Evolutionary conservation across 2,329 filamentous ascomycete species (phyloP).

Genomic region (Coleophoma eucalyptorum): DNA sequence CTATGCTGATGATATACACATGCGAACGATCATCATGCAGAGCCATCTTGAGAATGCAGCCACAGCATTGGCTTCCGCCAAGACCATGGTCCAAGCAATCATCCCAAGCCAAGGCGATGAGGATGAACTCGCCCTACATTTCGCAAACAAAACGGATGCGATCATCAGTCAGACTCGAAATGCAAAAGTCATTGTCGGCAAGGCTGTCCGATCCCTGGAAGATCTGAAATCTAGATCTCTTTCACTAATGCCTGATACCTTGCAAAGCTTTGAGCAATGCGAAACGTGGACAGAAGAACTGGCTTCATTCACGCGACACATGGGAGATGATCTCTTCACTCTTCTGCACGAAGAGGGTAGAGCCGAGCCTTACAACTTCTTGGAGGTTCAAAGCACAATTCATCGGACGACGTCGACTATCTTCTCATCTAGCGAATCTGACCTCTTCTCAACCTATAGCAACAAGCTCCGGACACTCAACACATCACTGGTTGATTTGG

Average conservation of each 20-base stretch:
- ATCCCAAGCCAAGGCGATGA: constrained; percentile 56
- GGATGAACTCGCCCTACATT: constrained; percentile 63
- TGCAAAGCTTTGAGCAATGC: constrained; percentile 65
- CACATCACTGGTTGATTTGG: constrained; percentile 64
- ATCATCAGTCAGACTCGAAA: constrained; percentile 75
- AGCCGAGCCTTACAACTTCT: constrained; percentile 60
- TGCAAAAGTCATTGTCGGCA: constrained; percentile 77
- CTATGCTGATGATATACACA: constrained; percentile 76
- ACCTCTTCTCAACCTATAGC: constrained; percentile 66
- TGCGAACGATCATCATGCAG: constrained; percentile 73
- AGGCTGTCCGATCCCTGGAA: constrained; percentile 71
- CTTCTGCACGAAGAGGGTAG: constrained; percentile 71
- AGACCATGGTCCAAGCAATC: constrained; percentile 62
- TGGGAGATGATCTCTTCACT: constrained; percentile 60
- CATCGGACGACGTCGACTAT: constrained; percentile 47
- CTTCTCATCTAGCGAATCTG: constrained; percentile 57
- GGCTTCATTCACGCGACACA: constrained; percentile 59
- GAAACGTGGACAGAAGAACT: constrained; percentile 63
- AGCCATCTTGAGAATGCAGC: constrained; percentile 78
- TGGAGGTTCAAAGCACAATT: constrained; percentile 63
- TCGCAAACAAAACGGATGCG: constrained; percentile 66
- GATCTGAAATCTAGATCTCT: constrained; percentile 75
- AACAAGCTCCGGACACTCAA: constrained; percentile 63
- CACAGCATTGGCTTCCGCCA: constrained; percentile 59
- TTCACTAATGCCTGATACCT: constrained; percentile 64